These are phyloP conservation scores for Eucalyptus rudis DNA, from an alignment of 345 rosid species.

Conservation along the genomic window DNA sequence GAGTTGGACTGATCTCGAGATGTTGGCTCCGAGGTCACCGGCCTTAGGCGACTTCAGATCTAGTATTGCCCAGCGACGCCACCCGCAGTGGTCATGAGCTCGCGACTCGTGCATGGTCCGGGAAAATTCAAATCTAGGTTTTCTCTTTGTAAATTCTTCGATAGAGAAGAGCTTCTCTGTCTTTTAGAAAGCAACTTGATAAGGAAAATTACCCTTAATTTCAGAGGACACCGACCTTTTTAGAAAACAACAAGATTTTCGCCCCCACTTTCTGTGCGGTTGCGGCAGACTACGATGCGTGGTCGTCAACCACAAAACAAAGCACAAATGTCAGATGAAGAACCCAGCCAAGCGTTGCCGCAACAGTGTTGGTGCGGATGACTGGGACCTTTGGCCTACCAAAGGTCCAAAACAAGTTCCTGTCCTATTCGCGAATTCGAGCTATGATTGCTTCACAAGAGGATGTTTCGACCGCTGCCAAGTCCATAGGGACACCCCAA, in stretches of 20 bases:
- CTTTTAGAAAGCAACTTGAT: neutral
- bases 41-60: neutral
- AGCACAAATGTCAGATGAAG: neutral
- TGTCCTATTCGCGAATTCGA: neutral
- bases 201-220: neutral
- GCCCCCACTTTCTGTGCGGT: neutral
- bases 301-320: neutral
- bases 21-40: neutral
- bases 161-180: neutral
- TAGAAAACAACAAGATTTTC: neutral
- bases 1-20: neutral
- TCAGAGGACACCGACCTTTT: neutral
- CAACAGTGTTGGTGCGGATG: neutral
- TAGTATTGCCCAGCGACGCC: neutral
- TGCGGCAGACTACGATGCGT: neutral
- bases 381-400: neutral
- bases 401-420: neutral
- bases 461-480: neutral
- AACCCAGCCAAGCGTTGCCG: neutral
- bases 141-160: neutral
- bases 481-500: neutral
- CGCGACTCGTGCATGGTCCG: neutral
- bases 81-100: neutral
- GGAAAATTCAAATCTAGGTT: neutral
- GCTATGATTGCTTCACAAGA: neutral